phyloP scores from a whole-genome alignment of 768 basidiomycete species.

The Coprinopsis strossmayeri region DNA sequence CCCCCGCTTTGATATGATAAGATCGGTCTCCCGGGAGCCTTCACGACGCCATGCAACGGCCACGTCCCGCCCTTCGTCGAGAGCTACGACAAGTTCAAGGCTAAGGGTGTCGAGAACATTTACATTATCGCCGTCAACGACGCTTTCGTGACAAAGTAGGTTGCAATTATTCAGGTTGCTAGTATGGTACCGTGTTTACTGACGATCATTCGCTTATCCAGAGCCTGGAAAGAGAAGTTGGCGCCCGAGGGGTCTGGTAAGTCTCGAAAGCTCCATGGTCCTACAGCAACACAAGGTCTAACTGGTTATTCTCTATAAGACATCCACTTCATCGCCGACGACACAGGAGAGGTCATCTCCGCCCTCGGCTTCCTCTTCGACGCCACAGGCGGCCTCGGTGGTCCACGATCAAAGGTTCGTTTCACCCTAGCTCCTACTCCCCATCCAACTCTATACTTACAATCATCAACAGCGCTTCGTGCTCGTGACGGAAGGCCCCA shows the following conservation, averaged over 20 bases:
- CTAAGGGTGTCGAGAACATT: constrained; percentile 66
- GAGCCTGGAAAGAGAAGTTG: constrained; percentile 63
- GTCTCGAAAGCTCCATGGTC: constrained; percentile 16
- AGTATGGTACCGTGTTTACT: not conserved
- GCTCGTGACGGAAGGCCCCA: constrained; percentile 51
- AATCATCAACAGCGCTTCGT: constrained; percentile 38
- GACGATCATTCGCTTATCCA: constrained; percentile 15
- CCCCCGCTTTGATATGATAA: constrained; percentile 16
- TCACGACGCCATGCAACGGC: constrained; percentile 63
- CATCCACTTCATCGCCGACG: constrained; percentile 62
- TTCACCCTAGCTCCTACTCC: not conserved
- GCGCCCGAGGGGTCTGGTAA: constrained; percentile 51
- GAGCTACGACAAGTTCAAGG: constrained; percentile 63
- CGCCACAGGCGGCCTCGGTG: constrained; percentile 55
- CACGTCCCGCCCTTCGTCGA: constrained; percentile 62
- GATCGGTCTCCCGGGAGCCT: constrained; percentile 75
- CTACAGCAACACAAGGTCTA: constrained; percentile 7
- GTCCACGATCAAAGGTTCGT: constrained; percentile 57
- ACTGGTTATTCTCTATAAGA: constrained; percentile 23
- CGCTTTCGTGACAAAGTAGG: constrained; percentile 59
- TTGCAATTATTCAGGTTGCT: no score
- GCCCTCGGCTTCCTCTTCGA: constrained; percentile 57
- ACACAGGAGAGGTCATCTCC: constrained; percentile 51
- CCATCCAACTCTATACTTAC: not conserved
- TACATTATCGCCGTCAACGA: constrained; percentile 79